Evolutionary conservation across 257 asterid genomes (phyloP).

Genomic region (Thymus quinquecostatus): DNA sequence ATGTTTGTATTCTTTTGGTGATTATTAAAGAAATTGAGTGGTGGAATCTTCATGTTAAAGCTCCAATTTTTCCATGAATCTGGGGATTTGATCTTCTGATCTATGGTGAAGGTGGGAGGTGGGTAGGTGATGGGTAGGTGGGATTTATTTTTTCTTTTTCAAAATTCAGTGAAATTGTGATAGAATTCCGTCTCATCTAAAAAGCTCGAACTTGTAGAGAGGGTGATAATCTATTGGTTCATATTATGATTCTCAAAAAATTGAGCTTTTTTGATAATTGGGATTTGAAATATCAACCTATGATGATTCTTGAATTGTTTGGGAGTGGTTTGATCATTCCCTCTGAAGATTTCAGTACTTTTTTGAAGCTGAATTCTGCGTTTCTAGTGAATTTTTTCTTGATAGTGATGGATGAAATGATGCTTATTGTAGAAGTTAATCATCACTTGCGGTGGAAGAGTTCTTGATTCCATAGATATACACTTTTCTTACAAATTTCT

Average conservation of each 20-base stretch:
- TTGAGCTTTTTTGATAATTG: neutral
- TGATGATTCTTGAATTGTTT: neutral
- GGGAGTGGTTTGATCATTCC: neutral
- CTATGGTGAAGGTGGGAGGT: neutral
- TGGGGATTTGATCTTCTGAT: neutral
- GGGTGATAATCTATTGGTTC: no score
- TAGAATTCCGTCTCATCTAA: no score
- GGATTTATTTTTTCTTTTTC: neutral
- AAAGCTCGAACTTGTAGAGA: no score
- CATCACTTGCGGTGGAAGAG: neutral
- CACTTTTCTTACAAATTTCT: neutral
- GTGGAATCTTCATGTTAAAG: constrained; percentile 10
- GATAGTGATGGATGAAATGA: neutral
- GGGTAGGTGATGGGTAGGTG: neutral
- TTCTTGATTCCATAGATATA: neutral
- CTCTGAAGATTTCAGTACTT: neutral
- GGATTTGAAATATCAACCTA: constrained; percentile 11
- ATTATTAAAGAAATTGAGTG: neutral
- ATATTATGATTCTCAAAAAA: no score
- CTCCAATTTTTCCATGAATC: neutral
- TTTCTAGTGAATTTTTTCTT: neutral
- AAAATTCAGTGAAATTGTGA: no score
- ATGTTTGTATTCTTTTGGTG: neutral
- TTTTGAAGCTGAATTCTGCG: constrained; percentile 14
- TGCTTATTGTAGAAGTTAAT: neutral